Percentiles rank a stretch among this genome's conserved stretches.
phyloP scores from a whole-genome alignment of 2,329 filamentous ascomycete genomes.

The Cordyceps javanica region DNA sequence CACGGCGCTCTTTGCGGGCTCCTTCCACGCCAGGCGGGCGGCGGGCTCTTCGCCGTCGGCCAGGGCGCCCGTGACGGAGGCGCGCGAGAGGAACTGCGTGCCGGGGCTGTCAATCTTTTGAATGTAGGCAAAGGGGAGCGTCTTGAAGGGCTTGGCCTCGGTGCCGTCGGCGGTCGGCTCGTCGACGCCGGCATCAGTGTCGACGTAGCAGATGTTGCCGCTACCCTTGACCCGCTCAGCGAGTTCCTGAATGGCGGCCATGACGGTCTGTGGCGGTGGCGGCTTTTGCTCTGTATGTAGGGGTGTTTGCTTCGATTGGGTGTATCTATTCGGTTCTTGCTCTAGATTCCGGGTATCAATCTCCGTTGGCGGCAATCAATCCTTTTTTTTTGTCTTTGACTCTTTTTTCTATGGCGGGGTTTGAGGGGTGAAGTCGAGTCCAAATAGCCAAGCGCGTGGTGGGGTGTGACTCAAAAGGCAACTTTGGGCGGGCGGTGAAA shows the following conservation, averaged over 20 bases:
- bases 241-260: conserved; percentile 43
- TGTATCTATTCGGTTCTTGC: background rate
- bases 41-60: conserved; percentile 57
- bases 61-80: conserved; percentile 56
- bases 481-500: conserved; percentile 11
- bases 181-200: conserved; percentile 73
- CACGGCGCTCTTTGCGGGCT: conserved; percentile 72
- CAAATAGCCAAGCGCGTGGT: background rate
- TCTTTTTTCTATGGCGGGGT: conserved; percentile 8
- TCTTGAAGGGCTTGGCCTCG: conserved; percentile 73
- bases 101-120: conserved; percentile 55
- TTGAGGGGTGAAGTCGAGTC: conserved; percentile 2
- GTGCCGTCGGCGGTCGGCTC: conserved; percentile 60
- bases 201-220: conserved; percentile 59
- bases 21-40: conserved; percentile 67
- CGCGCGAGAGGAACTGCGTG: conserved; percentile 61
- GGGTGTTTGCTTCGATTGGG: background rate
- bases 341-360: background rate
- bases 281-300: background rate
- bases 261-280: conserved; percentile 20
- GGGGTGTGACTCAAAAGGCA: conserved; percentile 13
- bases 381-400: background rate
- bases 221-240: conserved; percentile 43
- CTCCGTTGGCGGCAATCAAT: background rate
- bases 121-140: conserved; percentile 70